Evolutionary conservation across 805 yeast genomes (phyloP).

Genomic region (Cephaloascus albidus): DNA sequence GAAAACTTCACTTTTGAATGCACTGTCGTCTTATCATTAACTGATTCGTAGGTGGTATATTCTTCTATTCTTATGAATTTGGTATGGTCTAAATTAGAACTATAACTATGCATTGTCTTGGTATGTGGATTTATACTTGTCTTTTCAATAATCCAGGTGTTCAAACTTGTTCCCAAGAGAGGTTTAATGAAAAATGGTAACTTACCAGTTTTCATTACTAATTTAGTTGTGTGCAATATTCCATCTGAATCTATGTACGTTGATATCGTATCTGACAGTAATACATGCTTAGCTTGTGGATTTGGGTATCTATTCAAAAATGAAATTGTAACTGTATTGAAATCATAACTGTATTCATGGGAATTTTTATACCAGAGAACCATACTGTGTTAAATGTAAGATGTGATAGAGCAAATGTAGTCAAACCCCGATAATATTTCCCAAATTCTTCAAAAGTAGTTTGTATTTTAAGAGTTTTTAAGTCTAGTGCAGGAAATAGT

Average conservation of each 20-base stretch:
- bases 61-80: slow-evolving; percentile 75
- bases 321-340: slow-evolving; percentile 67
- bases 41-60: slow-evolving; percentile 43
- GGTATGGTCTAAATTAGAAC: slow-evolving; percentile 79
- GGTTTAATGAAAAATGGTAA: slow-evolving; percentile 75
- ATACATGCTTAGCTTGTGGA: slow-evolving; percentile 81
- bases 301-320: slow-evolving; percentile 67
- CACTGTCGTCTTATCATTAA: slow-evolving; percentile 33
- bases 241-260: slow-evolving; percentile 52
- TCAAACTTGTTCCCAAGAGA: slow-evolving; percentile 57
- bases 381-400: too few relatives aligned
- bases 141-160: slow-evolving; percentile 77
- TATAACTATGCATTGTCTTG: slow-evolving; percentile 54
- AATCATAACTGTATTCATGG: slow-evolving; percentile 56
- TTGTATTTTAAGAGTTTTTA: too few relatives aligned
- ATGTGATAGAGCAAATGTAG: too few relatives aligned
- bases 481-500: too few relatives aligned
- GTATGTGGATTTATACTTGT: slow-evolving; percentile 58
- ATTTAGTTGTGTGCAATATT: slow-evolving; percentile 58
- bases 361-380: slow-evolving; percentile 50
- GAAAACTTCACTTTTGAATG: slow-evolving; percentile 58
- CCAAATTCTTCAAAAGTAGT: too few relatives aligned
- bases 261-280: slow-evolving; percentile 71
- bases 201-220: slow-evolving; percentile 71
- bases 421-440: too few relatives aligned